Conservation (phyloP, 1,284 basidiomycete genomes). For the Clitocybe nebularis region DNA sequence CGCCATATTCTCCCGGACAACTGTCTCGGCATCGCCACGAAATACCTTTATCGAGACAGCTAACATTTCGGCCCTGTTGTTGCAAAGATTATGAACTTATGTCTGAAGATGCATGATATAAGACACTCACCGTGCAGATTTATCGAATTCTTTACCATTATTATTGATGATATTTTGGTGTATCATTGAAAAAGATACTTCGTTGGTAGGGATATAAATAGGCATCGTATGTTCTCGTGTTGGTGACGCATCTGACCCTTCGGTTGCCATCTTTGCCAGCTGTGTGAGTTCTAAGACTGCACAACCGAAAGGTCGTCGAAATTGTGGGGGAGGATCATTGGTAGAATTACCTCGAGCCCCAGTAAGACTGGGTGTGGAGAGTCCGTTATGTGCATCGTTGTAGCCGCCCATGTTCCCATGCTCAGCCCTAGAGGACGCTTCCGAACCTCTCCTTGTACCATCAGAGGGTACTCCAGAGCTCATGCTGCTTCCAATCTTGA, state of each 20-base stretch:
- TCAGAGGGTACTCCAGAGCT: slow-evolving; percentile 47
- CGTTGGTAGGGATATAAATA: slow-evolving; percentile 83
- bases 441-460: slow-evolving; percentile 48
- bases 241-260: slow-evolving; percentile 56
- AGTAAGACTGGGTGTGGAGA: slow-evolving; percentile 14
- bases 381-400: slow-evolving; percentile 17
- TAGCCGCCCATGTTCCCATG: slow-evolving; percentile 18
- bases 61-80: slow-evolving; percentile 72
- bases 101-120: neutral
- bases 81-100: slow-evolving; percentile 8
- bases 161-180: slow-evolving; percentile 92
- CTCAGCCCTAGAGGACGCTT: slow-evolving; percentile 37
- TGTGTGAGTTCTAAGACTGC: slow-evolving; percentile 87
- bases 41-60: slow-evolving; percentile 90
- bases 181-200: slow-evolving; percentile 86
- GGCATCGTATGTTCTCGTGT: slow-evolving; percentile 83
- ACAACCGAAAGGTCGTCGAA: slow-evolving; percentile 90
- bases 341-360: slow-evolving; percentile 22
- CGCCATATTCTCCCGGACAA: slow-evolving; percentile 83
- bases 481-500: slow-evolving; percentile 68
- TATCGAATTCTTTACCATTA: slow-evolving; percentile 80
- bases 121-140: slow-evolving; percentile 67
- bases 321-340: slow-evolving; percentile 39
- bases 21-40: slow-evolving; percentile 72
- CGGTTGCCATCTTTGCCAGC: slow-evolving; percentile 62